Percentiles rank a stretch among this genome's conserved stretches.
Conservation (phyloP, 129 eudicot species). For the Escallonia rubra region DNA sequence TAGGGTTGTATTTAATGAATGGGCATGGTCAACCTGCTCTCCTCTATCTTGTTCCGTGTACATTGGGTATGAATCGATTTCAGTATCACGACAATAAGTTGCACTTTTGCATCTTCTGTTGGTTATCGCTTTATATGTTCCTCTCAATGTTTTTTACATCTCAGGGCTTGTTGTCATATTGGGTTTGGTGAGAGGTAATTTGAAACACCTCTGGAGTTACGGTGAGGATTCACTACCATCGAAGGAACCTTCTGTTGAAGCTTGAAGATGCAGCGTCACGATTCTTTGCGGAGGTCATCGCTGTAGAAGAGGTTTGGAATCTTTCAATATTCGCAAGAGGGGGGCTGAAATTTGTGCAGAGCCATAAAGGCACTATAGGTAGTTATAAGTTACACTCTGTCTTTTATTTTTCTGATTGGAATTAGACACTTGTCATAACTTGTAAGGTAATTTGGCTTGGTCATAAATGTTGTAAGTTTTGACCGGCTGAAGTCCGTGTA, state of each 20-base stretch:
- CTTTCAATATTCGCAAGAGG: neutral
- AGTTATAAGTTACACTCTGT: too few relatives aligned
- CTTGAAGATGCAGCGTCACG: constrained; percentile 1
- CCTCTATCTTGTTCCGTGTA: constrained; percentile 90
- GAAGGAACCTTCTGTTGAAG: constrained; percentile 20
- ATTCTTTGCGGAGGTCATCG: neutral
- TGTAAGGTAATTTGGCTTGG: too few relatives aligned
- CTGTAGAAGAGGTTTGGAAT: neutral
- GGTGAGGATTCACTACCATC: constrained; percentile 18
- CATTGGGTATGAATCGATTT: constrained; percentile 51
- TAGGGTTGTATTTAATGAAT: constrained; percentile 74
- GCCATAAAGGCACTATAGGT: too few relatives aligned
- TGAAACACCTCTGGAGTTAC: constrained; percentile 69
- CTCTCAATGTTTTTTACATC: neutral
- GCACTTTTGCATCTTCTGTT: neutral
- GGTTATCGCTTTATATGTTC: neutral
- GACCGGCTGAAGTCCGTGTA: too few relatives aligned
- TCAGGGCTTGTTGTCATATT: constrained; percentile 63
- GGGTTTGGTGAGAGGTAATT: constrained; percentile 69
- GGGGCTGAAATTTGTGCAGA: neutral
- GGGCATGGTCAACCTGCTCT: constrained; percentile 99
- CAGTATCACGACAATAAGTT: neutral
- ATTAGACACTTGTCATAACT: too few relatives aligned
- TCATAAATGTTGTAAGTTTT: too few relatives aligned
- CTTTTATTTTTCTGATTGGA: too few relatives aligned